Evolutionary conservation across 768 basidiomycete species (phyloP), one percentile per base, ranked within the genome.

Genomic region (Kwoniella dejecticola): DNA sequence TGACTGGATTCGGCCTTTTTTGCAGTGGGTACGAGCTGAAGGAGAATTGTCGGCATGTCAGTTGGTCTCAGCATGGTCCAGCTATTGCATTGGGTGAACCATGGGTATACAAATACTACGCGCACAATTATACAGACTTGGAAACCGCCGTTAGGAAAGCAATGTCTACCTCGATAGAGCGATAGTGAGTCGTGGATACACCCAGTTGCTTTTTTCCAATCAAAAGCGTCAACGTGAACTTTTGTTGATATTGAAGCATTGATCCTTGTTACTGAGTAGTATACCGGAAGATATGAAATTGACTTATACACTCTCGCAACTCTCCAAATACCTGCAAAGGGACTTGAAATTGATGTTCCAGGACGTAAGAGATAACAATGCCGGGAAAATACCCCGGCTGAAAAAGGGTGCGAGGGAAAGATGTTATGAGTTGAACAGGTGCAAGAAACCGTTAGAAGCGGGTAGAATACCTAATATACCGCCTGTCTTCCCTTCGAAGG

Each of bases 211-310:
- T 11, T 38, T 33, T 23, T 38, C 24, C 26, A 24, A 19, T 3
- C 26, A 10, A 33, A 1, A 50, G n/a, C 8, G 13, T 31, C 36
- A 2, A 7, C 26, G 11, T 30, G 27, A 33, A 31, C 12, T 6
- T 27, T 11, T n/a, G 15, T 30, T 11, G 19, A 10, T 41, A 31
- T 19, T 47, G 17, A 36, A 53, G 33, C 7, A 36, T 7, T 36
- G 7, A 7, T 36, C 15, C 33, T 36, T 36, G 29, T 8, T n/a
- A 17, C 30, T 59, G 24, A 8, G 4, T 24, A 77, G 73, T 50
- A 76, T 78, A 41, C 76, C 74, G 4, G 47, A 59, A 6, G 70
- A 78, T 46, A 78, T 78, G 76, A 69, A 58, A 30, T 56, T 59
- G 13, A 33, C 44, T 15, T 67, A 67, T 53, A 64, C 64, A 41